Evolutionary conservation across 495 filamentous ascomycete species (phyloP).

Genomic region (Penicillium egyptiacum): DNA sequence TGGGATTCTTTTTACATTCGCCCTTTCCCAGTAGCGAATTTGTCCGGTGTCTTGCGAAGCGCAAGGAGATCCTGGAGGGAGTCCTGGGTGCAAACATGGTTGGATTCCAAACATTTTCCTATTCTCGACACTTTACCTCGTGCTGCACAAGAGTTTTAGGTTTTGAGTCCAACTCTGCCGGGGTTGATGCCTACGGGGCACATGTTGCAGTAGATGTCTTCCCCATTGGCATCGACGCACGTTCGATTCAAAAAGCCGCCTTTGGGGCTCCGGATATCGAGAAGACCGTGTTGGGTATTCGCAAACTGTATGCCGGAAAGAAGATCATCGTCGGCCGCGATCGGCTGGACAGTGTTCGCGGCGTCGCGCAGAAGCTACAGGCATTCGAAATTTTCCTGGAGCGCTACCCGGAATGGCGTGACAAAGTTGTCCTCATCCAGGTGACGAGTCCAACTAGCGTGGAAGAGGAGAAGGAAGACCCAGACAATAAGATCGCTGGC

Average conservation of each 20-base stretch:
- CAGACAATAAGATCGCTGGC: conserved; percentile 68
- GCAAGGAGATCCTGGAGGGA: conserved; percentile 85
- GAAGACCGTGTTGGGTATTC: conserved; percentile 63
- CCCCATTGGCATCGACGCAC: conserved; percentile 85
- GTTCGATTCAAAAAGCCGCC: conserved; percentile 65
- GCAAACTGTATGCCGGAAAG: conserved; percentile 71
- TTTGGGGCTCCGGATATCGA: conserved; percentile 66
- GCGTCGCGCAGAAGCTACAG: conserved; percentile 89
- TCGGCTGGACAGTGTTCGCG: conserved; percentile 82
- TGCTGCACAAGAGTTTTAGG: conserved; percentile 86
- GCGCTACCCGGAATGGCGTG: conserved; percentile 80
- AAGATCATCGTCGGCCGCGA: conserved; percentile 96
- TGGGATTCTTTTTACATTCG: conserved; percentile 88
- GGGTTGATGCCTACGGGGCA: conserved; percentile 83
- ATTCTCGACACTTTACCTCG: conserved; percentile 86
- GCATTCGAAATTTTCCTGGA: conserved; percentile 90
- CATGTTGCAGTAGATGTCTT: conserved; percentile 88
- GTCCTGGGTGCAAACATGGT: conserved; percentile 87
- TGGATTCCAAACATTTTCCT: conserved; percentile 90
- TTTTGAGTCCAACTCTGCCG: conserved; percentile 75
- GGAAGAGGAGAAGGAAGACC: conserved; percentile 69
- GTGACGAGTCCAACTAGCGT: conserved; percentile 83
- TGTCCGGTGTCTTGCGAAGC: conserved; percentile 75
- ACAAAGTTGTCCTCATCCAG: conserved; percentile 91
- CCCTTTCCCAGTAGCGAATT: conserved; percentile 95